Evolutionary conservation across 805 yeast genomes (phyloP).

Genomic region (Candida broadrunensis): DNA sequence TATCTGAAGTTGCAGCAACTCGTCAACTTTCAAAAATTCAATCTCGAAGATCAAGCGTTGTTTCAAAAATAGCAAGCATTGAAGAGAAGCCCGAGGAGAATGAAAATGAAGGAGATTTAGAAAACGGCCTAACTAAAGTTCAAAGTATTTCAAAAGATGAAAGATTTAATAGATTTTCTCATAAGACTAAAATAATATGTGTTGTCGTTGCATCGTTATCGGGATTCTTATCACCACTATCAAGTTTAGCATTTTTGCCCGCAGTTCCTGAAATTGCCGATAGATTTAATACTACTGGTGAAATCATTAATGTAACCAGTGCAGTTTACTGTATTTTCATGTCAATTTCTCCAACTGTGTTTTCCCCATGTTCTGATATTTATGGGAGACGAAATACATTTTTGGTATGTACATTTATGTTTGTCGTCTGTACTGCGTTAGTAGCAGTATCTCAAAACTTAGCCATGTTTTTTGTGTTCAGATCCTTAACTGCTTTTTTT

Average conservation of each 20-base stretch:
- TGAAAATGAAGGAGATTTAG: background rate
- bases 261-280: conserved; percentile 50
- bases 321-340: conserved; percentile 50
- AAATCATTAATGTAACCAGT: conserved; percentile 46
- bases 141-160: conserved; percentile 5
- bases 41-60: conserved; percentile 11
- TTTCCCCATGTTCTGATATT: conserved; percentile 49
- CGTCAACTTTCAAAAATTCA: conserved; percentile 16
- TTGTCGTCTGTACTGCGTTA: conserved; percentile 15
- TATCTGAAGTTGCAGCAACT: conserved; percentile 18
- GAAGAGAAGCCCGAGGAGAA: background rate
- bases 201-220: conserved; percentile 15
- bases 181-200: conserved; percentile 10
- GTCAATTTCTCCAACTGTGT: conserved; percentile 51
- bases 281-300: conserved; percentile 43
- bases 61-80: background rate
- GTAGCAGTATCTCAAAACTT: conserved; percentile 50
- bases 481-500: conserved; percentile 49
- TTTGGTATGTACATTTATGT: conserved; percentile 36
- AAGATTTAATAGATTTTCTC: conserved; percentile 10
- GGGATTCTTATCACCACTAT: conserved; percentile 45
- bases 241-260: conserved; percentile 47
- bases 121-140: background rate
- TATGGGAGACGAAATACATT: conserved; percentile 50
- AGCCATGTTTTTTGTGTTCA: conserved; percentile 52